Percentiles rank a stretch among this genome's conserved stretches.
Conservation (phyloP, 371 early-diverging fungal genomes). For the Lichtheimia ornata region DNA sequence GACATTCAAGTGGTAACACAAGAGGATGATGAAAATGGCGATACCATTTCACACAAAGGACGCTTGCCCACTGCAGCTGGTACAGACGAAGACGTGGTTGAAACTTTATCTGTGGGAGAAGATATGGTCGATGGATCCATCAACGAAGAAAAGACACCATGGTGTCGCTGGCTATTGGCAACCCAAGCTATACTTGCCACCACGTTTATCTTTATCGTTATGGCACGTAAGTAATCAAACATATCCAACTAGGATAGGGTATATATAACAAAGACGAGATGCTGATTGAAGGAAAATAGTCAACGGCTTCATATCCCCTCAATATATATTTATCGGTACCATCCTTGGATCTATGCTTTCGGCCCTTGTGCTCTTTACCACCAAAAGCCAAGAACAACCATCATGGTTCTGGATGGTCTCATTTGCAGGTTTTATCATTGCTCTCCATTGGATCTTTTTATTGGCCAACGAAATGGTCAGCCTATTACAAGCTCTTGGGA, state of each 20-base stretch:
- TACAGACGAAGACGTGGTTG: background rate
- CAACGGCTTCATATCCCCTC: conserved; percentile 11
- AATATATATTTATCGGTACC: conserved; percentile 7
- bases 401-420: conserved; percentile 52
- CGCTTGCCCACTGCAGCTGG: conserved; percentile 14
- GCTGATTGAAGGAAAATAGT: too few relatives aligned
- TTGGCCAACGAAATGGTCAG: conserved; percentile 83
- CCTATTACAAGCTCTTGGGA: conserved; percentile 73
- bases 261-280: too few relatives aligned
- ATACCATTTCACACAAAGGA: conserved; percentile 5
- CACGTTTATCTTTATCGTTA: conserved; percentile 39
- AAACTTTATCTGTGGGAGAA: conserved; percentile 8
- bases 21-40: conserved; percentile 7
- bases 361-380: conserved; percentile 16
- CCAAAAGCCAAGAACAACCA: conserved; percentile 32
- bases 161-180: conserved; percentile 49
- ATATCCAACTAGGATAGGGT: too few relatives aligned
- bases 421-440: conserved; percentile 70
- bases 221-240: conserved; percentile 30
- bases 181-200: conserved; percentile 40
- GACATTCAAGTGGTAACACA: conserved; percentile 32
- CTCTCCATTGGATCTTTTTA: conserved; percentile 79
- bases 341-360: conserved; percentile 28
- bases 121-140: conserved; percentile 13
- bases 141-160: conserved; percentile 20